Evolutionary conservation across 768 basidiomycete species (phyloP).

Genomic region (Boletus rubroflammeus): DNA sequence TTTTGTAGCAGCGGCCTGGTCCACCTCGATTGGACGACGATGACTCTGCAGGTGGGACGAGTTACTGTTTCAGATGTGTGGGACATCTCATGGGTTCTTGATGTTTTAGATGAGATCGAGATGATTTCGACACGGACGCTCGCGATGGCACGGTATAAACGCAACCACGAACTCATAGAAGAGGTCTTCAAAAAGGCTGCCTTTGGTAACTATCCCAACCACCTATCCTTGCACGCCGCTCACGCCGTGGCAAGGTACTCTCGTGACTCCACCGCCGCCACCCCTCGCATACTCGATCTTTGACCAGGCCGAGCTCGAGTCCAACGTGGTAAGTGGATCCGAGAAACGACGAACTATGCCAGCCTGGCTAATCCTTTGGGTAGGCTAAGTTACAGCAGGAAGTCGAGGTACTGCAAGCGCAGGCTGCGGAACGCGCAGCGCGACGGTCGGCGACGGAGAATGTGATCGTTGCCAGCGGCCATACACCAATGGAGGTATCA

Average conservation of each 20-base stretch:
- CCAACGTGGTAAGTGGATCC: slow-evolving; percentile 45
- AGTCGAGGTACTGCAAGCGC: slow-evolving; percentile 50
- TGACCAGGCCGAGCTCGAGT: slow-evolving; percentile 52
- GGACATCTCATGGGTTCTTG: not conserved
- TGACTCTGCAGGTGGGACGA: slow-evolving; percentile 56
- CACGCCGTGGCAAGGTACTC: slow-evolving; percentile 37
- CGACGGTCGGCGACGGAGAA: slow-evolving; percentile 28
- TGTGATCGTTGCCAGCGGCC: slow-evolving; percentile 29
- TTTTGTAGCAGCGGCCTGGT: slow-evolving; percentile 28
- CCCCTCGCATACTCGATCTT: slow-evolving; percentile 61
- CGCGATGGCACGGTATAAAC: slow-evolving; percentile 66
- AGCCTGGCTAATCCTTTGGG: not conserved
- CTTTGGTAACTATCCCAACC: slow-evolving; percentile 38
- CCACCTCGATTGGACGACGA: slow-evolving; percentile 47
- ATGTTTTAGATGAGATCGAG: slow-evolving; percentile 56
- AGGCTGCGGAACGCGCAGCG: slow-evolving; percentile 43
- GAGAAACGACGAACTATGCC: not conserved
- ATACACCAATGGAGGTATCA: slow-evolving; percentile 29
- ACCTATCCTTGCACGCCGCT: not conserved
- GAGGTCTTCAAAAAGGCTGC: slow-evolving; percentile 75
- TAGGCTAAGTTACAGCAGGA: slow-evolving; percentile 60
- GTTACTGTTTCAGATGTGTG: not conserved
- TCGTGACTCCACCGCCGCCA: slow-evolving; percentile 36
- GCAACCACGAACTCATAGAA: slow-evolving; percentile 84
- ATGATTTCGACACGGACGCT: slow-evolving; percentile 69